A percentile compares a stretch with the other conserved stretches of the same genome.
Evolutionary conservation across 495 filamentous ascomycete genomes (phyloP).

Genomic region (Lophiostoma macrostomum): DNA sequence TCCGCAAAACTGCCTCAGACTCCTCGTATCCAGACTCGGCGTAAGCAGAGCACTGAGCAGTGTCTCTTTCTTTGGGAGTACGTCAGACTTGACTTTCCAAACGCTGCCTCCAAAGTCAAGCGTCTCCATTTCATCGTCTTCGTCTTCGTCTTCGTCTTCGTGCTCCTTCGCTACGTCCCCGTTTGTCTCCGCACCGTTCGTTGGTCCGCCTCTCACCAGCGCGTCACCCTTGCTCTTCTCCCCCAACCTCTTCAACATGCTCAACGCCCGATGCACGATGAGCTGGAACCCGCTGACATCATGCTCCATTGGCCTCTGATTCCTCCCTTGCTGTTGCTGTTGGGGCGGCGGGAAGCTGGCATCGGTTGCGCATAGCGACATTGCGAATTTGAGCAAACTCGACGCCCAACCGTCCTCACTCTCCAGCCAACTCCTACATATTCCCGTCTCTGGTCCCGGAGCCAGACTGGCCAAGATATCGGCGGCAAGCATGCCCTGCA

Average conservation of each 20-base stretch:
- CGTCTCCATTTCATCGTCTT: constrained; percentile 24
- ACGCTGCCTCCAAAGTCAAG: constrained; percentile 8
- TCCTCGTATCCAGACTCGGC: constrained; percentile 32
- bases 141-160: constrained; percentile 14
- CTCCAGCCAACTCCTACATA: constrained; percentile 80
- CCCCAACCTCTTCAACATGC: constrained; percentile 55
- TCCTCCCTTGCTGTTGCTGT: constrained; percentile 29
- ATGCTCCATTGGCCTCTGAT: constrained; percentile 8
- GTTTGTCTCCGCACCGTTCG: constrained; percentile 15
- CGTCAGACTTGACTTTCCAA: constrained; percentile 33
- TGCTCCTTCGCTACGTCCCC: constrained; percentile 9
- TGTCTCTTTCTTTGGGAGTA: constrained; percentile 40
- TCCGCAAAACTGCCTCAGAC: constrained; percentile 35
- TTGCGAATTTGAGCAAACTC: constrained; percentile 69
- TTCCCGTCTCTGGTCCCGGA: constrained; percentile 64
- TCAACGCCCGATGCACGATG: constrained; percentile 49
- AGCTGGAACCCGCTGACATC: constrained; percentile 35
- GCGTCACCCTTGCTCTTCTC: constrained; percentile 42
- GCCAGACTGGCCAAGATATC: constrained; percentile 79
- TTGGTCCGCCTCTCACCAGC: too few species aligned
- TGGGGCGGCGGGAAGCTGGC: constrained; percentile 30
- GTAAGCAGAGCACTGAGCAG: constrained; percentile 38
- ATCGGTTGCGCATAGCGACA: constrained; percentile 56
- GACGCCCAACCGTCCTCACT: constrained; percentile 82
- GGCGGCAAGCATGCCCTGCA: constrained; percentile 87